These are phyloP conservation scores for Pseudogymnoascus sp. DNA, from an alignment of 2,329 filamentous ascomycete species.

Conservation along the genomic window DNA sequence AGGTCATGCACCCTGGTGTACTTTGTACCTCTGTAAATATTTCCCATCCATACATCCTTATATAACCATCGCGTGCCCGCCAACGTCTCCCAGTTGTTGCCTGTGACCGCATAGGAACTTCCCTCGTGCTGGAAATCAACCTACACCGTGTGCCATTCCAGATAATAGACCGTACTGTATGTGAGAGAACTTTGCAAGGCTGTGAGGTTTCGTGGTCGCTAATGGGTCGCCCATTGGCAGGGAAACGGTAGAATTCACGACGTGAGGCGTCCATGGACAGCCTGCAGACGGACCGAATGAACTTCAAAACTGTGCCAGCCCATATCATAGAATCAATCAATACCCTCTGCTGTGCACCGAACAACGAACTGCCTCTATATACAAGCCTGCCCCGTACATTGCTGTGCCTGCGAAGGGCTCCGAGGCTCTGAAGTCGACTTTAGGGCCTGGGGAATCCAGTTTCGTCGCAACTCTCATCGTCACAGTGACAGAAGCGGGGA, in stretches of 20 bases:
- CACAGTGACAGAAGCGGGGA: not conserved
- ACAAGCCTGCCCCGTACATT: not conserved
- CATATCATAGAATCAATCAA: constrained; percentile 3
- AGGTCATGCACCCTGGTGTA: constrained; percentile 7
- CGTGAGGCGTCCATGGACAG: constrained; percentile 6
- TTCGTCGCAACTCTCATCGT: constrained; percentile 2
- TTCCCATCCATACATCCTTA: constrained; percentile 3
- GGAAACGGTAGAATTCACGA: constrained; percentile 7
- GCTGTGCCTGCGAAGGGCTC: not conserved
- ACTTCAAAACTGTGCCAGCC: not conserved
- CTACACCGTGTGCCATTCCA: not conserved
- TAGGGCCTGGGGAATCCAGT: not conserved
- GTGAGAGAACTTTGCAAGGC: not conserved
- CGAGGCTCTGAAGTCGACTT: constrained; percentile 2
- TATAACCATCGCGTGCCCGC: constrained; percentile 7
- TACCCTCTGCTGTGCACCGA: not conserved
- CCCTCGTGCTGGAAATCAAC: not conserved
- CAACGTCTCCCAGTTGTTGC: not conserved
- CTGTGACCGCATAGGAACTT: not conserved
- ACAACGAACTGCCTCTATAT: not conserved
- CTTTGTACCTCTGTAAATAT: constrained; percentile 8
- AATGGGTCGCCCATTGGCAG: constrained; percentile 8
- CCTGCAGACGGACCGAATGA: constrained; percentile 5
- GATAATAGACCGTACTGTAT: not conserved
- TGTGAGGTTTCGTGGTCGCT: constrained; percentile 8